Evolutionary conservation across 2,329 filamentous ascomycete species (phyloP), one percentile per base, ranked within the genome.

Genomic region (Elsinoe ampelina): DNA sequence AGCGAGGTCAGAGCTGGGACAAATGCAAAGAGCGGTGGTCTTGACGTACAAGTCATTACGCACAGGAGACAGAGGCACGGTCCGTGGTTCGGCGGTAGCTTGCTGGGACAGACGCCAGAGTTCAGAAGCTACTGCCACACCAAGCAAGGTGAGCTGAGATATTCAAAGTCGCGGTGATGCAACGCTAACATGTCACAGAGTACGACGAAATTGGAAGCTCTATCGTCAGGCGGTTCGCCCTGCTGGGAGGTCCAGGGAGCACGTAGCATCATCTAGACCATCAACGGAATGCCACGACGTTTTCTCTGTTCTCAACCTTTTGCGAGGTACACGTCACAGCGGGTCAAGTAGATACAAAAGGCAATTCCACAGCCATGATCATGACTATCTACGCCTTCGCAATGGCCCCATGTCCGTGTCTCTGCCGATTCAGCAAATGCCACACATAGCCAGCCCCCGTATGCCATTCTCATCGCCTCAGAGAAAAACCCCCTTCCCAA

Each of bases 91-190:
- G 93, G 93, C 72, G 93, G 93, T 65, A 95, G 89, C 75, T 79
- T 98, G 74, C 78, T 98, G 60, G 95, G 92, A 57, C 92, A 97
- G 77, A 98, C 93, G 5, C 92, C 95, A 3, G 95, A 98, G 73
- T 98, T 98, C 80, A 84, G 89, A 71, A 96, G 90, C 69, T 98
- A 97, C 76, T 98, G 93, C 77, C 95, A 98, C 74, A 98, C 75
- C 15, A 78, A 77, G 69, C 54, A 56, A 38, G 54, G 54, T 56
- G 39, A 45, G 41, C 36, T 17, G 12, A 8, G n/a, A n/a, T n/a
- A n/a, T n/a, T 5, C 7, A 70, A 72, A 61, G 3, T 3, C 30
- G 19, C 30, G 19, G n/a, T 8, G 39, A 35, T 13, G 6, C 10
- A 3, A 26, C 5, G n/a, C 54, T 56, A 30, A 56, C 54, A 20